phyloP scores from a whole-genome alignment of 2,329 filamentous ascomycete genomes.

The Periconia digitata region DNA sequence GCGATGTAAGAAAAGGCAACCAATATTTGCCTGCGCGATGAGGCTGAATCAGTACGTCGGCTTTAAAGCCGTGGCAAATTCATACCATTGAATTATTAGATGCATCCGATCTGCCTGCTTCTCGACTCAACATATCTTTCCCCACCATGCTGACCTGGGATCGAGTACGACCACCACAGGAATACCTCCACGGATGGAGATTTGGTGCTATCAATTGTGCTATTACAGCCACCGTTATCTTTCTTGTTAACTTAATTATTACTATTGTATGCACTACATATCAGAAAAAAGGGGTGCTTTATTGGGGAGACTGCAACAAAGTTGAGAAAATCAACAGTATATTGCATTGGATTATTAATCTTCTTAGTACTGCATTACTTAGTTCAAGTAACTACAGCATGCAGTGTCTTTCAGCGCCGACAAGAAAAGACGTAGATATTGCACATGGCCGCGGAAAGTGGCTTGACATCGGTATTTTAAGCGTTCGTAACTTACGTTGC shows the following conservation, averaged over 20 bases:
- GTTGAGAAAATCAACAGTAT: background rate
- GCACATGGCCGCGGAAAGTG: constrained; percentile 23
- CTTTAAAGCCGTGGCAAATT: too few species aligned
- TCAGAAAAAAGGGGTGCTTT: constrained; percentile 4
- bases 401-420: constrained; percentile 23
- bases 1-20: too few species aligned
- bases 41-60: too few species aligned
- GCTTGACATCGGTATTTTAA: constrained; percentile 8
- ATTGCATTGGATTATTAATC: constrained; percentile 52
- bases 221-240: constrained; percentile 7
- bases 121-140: too few species aligned
- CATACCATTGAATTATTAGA: too few species aligned
- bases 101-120: too few species aligned
- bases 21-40: too few species aligned
- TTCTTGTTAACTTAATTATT: constrained; percentile 15
- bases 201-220: constrained; percentile 13
- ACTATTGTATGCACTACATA: constrained; percentile 4
- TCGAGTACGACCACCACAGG: too few species aligned
- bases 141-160: too few species aligned
- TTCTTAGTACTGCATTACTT: constrained; percentile 47
- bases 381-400: constrained; percentile 54
- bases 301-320: constrained; percentile 22
- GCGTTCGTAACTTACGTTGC: constrained; percentile 3
- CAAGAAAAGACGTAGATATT: constrained; percentile 12
- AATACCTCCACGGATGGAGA: too few species aligned